Percentiles rank a stretch among this genome's conserved stretches.
Conservation (phyloP, 768 basidiomycete genomes). For the Hygrophoropsis aurantiaca region DNA sequence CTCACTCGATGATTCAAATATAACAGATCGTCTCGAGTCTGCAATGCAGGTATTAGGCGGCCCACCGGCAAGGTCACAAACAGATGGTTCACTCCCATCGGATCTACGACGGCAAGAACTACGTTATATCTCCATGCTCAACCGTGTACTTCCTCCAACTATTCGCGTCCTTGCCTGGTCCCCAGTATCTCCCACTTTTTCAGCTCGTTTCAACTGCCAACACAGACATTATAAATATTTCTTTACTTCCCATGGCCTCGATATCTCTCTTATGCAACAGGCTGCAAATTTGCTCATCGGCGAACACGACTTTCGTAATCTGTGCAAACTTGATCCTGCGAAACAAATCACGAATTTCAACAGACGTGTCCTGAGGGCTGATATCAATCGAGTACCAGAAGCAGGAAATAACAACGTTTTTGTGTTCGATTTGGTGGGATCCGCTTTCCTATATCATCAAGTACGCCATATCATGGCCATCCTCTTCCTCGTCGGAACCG, state of each 20-base stretch:
- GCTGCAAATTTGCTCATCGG: conserved; percentile 76
- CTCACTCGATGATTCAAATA: conserved; percentile 14
- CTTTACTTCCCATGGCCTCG: conserved; percentile 69
- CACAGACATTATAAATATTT: conserved; percentile 98
- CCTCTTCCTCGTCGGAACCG: conserved; percentile 83
- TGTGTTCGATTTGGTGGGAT: conserved; percentile 84
- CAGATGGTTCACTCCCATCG: conserved; percentile 23
- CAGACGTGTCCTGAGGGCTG: conserved; percentile 66
- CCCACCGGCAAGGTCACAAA: conserved; percentile 21
- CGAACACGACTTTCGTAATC: conserved; percentile 92
- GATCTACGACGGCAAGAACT: conserved; percentile 51
- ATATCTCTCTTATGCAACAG: conserved; percentile 72
- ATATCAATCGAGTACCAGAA: conserved; percentile 48
- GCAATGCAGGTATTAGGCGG: conserved; percentile 35
- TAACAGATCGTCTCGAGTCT: conserved; percentile 37
- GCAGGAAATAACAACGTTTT: conserved; percentile 39
- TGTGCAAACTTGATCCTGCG: conserved; percentile 89
- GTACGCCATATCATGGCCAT: conserved; percentile 93
- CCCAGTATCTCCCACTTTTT: conserved; percentile 75
- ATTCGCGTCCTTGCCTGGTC: conserved; percentile 95
- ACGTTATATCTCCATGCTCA: conserved; percentile 78
- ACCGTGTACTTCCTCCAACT: conserved; percentile 83
- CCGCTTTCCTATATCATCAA: conserved; percentile 93
- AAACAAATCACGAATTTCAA: conserved; percentile 87
- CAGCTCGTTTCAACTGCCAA: conserved; percentile 84